Conservation (phyloP, 306 rosid species). For the Glycine latifolia region DNA sequence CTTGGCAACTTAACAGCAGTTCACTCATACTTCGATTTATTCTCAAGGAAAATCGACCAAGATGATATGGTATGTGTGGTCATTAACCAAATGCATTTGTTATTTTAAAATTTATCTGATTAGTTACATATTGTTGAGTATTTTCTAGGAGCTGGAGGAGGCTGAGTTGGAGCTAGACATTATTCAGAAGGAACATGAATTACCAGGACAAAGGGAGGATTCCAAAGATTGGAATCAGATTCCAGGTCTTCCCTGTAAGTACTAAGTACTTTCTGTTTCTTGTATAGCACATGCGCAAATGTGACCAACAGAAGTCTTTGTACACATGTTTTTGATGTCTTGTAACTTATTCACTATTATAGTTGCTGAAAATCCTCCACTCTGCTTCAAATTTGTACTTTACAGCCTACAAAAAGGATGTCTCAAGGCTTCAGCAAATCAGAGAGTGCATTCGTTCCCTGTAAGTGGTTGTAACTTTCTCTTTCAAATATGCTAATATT, state of each 20-base stretch:
- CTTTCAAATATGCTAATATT: background rate
- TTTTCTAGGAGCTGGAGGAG: conserved; percentile 85
- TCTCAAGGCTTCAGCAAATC: conserved; percentile 77
- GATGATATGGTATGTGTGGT: conserved; percentile 68
- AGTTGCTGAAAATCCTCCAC: background rate
- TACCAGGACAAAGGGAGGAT: conserved; percentile 53
- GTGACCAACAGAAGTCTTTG: background rate
- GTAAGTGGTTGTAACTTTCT: conserved; percentile 62
- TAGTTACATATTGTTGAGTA: conserved; percentile 43
- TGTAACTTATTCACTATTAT: conserved; percentile 18
- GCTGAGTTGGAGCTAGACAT: conserved; percentile 86
- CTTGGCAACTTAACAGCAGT: conserved; percentile 78
- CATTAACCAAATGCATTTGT: conserved; percentile 42
- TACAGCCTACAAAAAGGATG: conserved; percentile 66
- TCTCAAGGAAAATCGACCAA: conserved; percentile 71
- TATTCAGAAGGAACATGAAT: conserved; percentile 65
- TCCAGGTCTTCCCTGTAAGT: conserved; percentile 56
- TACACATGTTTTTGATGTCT: conserved; percentile 18
- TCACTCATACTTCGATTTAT: conserved; percentile 78
- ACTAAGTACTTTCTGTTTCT: conserved; percentile 47
- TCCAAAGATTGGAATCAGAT: conserved; percentile 55
- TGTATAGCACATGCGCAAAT: conserved; percentile 1
- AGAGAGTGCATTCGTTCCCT: conserved; percentile 70
- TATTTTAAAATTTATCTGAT: conserved; percentile 20
- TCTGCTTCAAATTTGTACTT: conserved; percentile 42